These are phyloP conservation scores for Pseudogymnoascus pannorum DNA, from an alignment of 2,329 filamentous ascomycete species.

Conservation along the genomic window DNA sequence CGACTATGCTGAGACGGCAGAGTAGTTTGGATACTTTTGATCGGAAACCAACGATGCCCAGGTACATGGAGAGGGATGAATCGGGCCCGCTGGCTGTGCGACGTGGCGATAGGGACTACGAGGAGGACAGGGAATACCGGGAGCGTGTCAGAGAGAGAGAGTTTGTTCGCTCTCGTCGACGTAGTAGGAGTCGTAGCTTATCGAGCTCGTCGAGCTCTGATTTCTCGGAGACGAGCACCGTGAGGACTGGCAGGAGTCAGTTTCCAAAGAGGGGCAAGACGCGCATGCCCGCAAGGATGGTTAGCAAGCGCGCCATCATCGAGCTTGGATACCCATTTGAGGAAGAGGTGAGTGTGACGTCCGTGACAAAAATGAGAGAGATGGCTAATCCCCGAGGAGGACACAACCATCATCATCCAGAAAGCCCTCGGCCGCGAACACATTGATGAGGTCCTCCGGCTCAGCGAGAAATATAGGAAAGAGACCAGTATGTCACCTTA, in stretches of 20 bases:
- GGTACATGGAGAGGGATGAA: slow-evolving; percentile 45
- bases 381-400: slow-evolving; percentile 47
- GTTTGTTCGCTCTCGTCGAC: slow-evolving; percentile 43
- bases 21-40: slow-evolving; percentile 90
- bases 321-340: slow-evolving; percentile 81
- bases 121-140: slow-evolving; percentile 50
- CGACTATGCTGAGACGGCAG: slow-evolving; percentile 67
- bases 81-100: slow-evolving; percentile 51
- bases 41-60: slow-evolving; percentile 52
- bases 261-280: slow-evolving; percentile 85
- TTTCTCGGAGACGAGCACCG: neutral
- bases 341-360: slow-evolving; percentile 59
- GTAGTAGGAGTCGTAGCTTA: slow-evolving; percentile 30
- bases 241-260: slow-evolving; percentile 38
- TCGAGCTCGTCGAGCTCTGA: slow-evolving; percentile 24
- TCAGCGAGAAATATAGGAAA: slow-evolving; percentile 68
- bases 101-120: slow-evolving; percentile 47
- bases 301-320: slow-evolving; percentile 71
- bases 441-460: slow-evolving; percentile 79
- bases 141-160: slow-evolving; percentile 57
- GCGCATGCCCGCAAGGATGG: slow-evolving; percentile 72
- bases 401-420: slow-evolving; percentile 71
- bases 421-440: slow-evolving; percentile 83
- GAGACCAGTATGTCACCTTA: slow-evolving; percentile 36
- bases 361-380: too few relatives aligned